Base-by-base conservation (phyloP, 2,329 filamentous ascomycete genomes). In the Trichoderma polysporum region DNA sequence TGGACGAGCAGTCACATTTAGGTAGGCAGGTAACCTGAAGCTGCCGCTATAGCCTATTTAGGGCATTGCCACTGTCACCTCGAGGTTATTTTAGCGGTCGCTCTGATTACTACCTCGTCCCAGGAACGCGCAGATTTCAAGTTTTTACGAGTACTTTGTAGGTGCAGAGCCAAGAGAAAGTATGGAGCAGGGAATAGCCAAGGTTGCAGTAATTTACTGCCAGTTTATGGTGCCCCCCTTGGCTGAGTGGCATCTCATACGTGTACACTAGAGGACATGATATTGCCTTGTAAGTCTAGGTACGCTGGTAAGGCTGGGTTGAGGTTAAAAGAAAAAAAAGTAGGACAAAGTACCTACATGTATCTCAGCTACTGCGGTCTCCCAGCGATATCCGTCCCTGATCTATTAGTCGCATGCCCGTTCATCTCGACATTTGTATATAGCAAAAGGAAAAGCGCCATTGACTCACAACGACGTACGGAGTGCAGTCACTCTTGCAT, bases 401-500 rank as follows among this genome's bases (percentile, higher is more conserved):
- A 45, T 45, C 49, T 52, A n/a, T 19, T 19, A 17, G 49, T 25
- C 17, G 25, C 31, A 27, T 54, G 15, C 19, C 25, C 37, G 17
- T 37, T 39, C 49, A 25, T 52, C 22, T 29, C 33, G 45, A 29
- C 47, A 10, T 13, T 33, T 29, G 15, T 29, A 22, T 27, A 4
- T 45, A 27, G n/a, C 22, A 22, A 9, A 39, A 25, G 13, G 8
- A 49, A 35, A 33, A 52, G 33, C 50, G 61, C 61, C 61, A 64
- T 64, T 64, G 61, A 64, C 50, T 56, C 50, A 64, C 49, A 47
- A 47, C 61, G 61, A 64, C 61, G 61, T 64, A 64, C 29, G 25
- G n/a, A 52, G 12, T 3, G n/a, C 12, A 29, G 2, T 25, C 49
- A 10, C n/a, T 45, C 10, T 53, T 56, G 22, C n/a, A 25, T 17